These are phyloP conservation scores for Suillus cothurnatus DNA, from an alignment of 768 basidiomycete species.

Conservation along the genomic window DNA sequence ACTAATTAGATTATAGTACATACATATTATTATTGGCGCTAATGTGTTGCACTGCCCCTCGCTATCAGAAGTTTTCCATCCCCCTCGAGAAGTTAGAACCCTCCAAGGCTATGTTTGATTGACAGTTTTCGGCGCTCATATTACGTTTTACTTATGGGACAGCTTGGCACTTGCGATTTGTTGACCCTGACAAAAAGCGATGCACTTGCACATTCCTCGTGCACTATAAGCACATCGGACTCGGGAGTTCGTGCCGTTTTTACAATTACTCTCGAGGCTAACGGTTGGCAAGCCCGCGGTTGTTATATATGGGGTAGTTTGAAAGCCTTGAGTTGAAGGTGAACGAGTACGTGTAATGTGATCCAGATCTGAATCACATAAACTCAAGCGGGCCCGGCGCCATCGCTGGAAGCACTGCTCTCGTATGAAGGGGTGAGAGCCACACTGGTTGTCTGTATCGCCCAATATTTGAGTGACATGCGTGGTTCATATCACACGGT, in stretches of 20 bases:
- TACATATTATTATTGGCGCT: neutral
- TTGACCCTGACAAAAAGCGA: neutral
- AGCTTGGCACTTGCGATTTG: neutral
- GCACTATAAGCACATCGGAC: neutral
- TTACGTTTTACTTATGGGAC: slow-evolving; percentile 4
- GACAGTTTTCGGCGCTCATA: neutral
- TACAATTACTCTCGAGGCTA: neutral
- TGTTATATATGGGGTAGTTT: neutral
- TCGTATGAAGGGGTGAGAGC: too few species aligned
- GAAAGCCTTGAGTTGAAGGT: neutral
- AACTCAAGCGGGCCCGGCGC: neutral
- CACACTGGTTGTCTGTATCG: too few species aligned
- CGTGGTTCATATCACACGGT: neutral
- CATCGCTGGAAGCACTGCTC: slow-evolving; percentile 3
- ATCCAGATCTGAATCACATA: neutral
- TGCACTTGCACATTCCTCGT: neutral
- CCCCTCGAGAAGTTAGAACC: neutral
- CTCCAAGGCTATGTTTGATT: neutral
- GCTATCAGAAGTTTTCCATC: neutral
- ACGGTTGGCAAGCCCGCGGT: neutral
- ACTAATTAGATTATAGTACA: neutral
- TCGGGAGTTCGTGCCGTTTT: neutral
- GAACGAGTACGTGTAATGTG: neutral
- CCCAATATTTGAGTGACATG: too few species aligned
- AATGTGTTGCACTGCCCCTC: neutral